These are phyloP conservation scores for Lolium perenne DNA, from an alignment of 176 grass and related monocot genomes.

Conservation along the genomic window DNA sequence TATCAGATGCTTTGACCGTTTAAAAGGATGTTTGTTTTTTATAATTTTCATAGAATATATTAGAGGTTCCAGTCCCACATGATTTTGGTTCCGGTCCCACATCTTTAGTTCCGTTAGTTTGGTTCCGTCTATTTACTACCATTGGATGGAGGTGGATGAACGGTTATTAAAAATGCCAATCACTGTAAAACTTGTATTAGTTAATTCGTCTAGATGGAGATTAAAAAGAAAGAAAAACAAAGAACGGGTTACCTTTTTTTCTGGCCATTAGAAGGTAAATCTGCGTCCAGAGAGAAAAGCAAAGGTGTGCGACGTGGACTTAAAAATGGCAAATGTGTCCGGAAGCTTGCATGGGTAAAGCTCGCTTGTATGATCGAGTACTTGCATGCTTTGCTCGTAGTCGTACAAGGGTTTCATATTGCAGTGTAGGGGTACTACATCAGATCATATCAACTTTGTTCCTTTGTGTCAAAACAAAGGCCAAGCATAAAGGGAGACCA, in stretches of 20 bases:
- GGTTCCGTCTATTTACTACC: too few relatives aligned
- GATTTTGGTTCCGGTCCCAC: too few relatives aligned
- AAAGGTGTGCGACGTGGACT: conserved; percentile 49
- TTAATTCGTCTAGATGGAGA: background rate
- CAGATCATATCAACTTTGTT: conserved; percentile 46
- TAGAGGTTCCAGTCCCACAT: too few relatives aligned
- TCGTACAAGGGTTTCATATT: background rate
- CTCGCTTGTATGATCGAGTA: conserved; percentile 20
- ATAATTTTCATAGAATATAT: too few relatives aligned
- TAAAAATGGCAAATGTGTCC: conserved; percentile 35
- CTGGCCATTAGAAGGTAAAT: conserved; percentile 23
- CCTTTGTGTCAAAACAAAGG: conserved; percentile 66
- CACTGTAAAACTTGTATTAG: too few relatives aligned
- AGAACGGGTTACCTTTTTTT: conserved; percentile 17
- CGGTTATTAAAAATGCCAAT: too few relatives aligned
- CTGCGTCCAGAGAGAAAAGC: conserved; percentile 31
- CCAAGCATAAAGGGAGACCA: conserved; percentile 36
- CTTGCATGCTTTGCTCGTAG: background rate
- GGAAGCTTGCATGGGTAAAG: conserved; percentile 47
- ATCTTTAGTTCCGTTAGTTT: too few relatives aligned
- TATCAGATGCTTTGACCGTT: too few relatives aligned
- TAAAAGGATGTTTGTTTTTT: too few relatives aligned
- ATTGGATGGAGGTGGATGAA: too few relatives aligned
- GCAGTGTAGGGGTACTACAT: conserved; percentile 8
- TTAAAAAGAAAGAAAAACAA: background rate